These are phyloP conservation scores for Globisporangium spiculum DNA, from an alignment of 352 stramenopile species.

Conservation along the genomic window DNA sequence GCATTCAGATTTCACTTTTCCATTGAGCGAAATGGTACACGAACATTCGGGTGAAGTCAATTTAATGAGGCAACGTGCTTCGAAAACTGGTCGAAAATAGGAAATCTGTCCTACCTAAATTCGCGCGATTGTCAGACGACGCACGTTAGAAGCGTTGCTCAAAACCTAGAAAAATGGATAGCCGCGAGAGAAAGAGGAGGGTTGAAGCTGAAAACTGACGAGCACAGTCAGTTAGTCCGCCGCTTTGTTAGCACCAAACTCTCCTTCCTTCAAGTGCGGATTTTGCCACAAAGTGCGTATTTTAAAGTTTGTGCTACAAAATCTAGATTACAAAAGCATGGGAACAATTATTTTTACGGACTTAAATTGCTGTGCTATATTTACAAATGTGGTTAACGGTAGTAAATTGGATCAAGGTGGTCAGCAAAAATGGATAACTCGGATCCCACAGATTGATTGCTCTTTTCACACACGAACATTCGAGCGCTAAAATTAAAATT, in stretches of 20 bases:
- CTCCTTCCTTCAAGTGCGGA: background rate
- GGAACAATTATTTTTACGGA: background rate
- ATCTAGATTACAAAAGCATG: too few species aligned
- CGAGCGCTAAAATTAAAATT: background rate
- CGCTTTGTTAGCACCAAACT: background rate
- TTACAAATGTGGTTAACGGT: background rate
- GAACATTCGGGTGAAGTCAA: background rate
- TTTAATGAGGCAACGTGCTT: background rate
- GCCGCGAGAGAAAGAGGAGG: background rate
- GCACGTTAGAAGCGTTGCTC: background rate
- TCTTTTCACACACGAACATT: background rate
- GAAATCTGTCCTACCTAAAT: background rate
- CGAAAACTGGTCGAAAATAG: background rate
- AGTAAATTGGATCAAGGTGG: background rate
- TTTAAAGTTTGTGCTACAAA: too few species aligned
- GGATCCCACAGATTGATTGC: background rate
- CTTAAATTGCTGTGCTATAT: background rate
- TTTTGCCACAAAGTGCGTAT: background rate
- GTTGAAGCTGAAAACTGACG: background rate
- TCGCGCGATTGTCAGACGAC: background rate
- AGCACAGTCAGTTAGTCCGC: background rate
- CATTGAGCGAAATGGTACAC: background rate
- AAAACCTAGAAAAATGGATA: background rate
- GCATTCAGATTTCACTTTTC: background rate
- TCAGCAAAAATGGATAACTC: background rate